Evolutionary conservation across 345 rosid genomes (phyloP), one percentile per base, ranked within the genome.

Genomic region (Leavenworthia alabamica): DNA sequence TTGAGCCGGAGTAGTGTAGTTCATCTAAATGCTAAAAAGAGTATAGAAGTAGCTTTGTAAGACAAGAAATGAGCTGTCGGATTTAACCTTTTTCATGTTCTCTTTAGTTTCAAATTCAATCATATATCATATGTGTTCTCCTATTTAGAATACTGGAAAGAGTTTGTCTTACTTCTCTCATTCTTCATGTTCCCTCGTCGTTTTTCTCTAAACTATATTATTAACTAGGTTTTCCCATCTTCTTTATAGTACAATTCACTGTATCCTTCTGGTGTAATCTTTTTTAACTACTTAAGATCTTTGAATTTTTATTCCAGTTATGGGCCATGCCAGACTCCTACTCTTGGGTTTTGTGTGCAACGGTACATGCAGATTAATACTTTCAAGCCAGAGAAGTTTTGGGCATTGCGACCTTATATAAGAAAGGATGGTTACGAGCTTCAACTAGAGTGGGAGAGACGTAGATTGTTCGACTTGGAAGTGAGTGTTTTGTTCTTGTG

Each of bases 311-410:
- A 16, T 84, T 80, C 63, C 91, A 90, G 97, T 27, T 89, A 92
- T 63, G 96, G 98, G 31, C 98, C 98, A 46, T 86, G 95, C 68
- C 98, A 92, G 79, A 89, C 95, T 64, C 98, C 93, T 50, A 92
- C 96, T 9, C 98, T 92, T 61, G 98, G 98, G 66, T 92, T 89
- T 55, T 89, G 98, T 57, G 98, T 92, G 43, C 95, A 86, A 68
- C 86, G 95, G 4, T 81, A 89, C 79, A 73, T 89, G 79, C 95
- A 92, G 73, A 86, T 92, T 70, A 87, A 80, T 40, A 85, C 93
- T 62, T 92, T 86, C 72, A 89, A 83, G 80, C 83, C 95, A 41
- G 98, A 89, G 75, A 83, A 76, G 49, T 92, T 73, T 82, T 92
- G 98, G 98, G 62, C 80, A 19, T 55, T 89, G 70, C 88, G 58